Evolutionary conservation across 306 rosid species (phyloP).

Genomic region (Ormosia emarginata): DNA sequence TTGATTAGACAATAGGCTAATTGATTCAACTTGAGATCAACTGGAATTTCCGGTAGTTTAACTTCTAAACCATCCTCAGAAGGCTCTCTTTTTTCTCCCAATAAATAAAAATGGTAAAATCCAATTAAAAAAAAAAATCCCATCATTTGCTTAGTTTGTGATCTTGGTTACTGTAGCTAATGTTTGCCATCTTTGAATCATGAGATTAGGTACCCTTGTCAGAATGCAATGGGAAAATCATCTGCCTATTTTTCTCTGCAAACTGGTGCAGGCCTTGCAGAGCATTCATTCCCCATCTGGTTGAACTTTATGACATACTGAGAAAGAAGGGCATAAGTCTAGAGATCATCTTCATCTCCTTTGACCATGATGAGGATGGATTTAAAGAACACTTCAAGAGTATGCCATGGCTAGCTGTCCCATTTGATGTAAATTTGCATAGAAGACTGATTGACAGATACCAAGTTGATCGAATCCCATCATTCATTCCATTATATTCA

Average conservation of each 20-base stretch:
- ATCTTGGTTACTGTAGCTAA: slow-evolving; percentile 7
- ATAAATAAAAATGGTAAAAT: background rate
- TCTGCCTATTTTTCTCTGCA: slow-evolving; percentile 80
- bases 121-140: background rate
- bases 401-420: slow-evolving; percentile 92
- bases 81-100: background rate
- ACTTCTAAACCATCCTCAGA: background rate
- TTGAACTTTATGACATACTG: slow-evolving; percentile 56
- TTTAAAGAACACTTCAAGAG: slow-evolving; percentile 58
- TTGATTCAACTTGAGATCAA: slow-evolving; percentile 8
- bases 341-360: slow-evolving; percentile 76
- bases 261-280: slow-evolving; percentile 95
- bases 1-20: slow-evolving; percentile 8
- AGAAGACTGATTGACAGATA: slow-evolving; percentile 53
- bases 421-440: slow-evolving; percentile 53
- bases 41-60: background rate
- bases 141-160: slow-evolving; percentile 13
- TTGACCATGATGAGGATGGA: slow-evolving; percentile 57
- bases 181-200: slow-evolving; percentile 14
- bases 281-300: slow-evolving; percentile 64
- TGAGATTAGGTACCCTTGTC: slow-evolving; percentile 65
- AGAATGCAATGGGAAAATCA: slow-evolving; percentile 63
- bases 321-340: slow-evolving; percentile 41
- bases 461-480: slow-evolving; percentile 65
- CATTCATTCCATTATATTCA: slow-evolving; percentile 51